Evolutionary conservation across 129 eudicot genomes (phyloP).

Genomic region (Chrysanthemum seticuspe): DNA sequence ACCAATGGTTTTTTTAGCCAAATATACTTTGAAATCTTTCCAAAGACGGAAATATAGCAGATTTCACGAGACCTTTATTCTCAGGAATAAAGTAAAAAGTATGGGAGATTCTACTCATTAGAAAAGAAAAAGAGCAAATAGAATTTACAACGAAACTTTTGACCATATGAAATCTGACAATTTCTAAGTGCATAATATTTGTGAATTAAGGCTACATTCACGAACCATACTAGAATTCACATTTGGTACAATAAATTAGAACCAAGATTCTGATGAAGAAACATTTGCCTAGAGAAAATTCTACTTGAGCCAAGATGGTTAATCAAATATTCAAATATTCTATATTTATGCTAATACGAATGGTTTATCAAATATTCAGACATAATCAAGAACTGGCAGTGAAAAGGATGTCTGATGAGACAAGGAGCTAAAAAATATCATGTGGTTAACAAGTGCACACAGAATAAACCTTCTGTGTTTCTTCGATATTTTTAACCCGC

Average conservation of each 20-base stretch:
- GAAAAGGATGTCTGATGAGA: too few species aligned
- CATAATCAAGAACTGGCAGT: not conserved
- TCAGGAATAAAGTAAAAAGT: not conserved
- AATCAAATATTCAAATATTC: not conserved
- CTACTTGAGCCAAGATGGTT: not conserved
- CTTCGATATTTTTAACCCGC: not conserved
- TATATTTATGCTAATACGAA: not conserved
- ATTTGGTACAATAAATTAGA: constrained; percentile 4
- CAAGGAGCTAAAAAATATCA: too few species aligned
- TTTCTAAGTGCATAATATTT: not conserved
- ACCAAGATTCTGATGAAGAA: not conserved
- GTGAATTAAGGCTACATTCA: not conserved
- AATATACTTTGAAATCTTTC: constrained; percentile 6
- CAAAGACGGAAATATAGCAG: not conserved
- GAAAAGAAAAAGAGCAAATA: constrained; percentile 6
- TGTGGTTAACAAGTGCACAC: too few species aligned
- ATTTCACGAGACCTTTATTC: not conserved
- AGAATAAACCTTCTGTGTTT: not conserved
- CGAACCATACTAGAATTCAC: constrained; percentile 3
- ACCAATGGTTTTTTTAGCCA: not conserved
- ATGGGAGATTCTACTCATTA: not conserved
- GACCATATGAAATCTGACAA: constrained; percentile 1
- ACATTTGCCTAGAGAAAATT: constrained; percentile 5
- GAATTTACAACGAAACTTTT: constrained; percentile 12
- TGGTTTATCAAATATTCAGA: not conserved